phyloP scores from a whole-genome alignment of 345 rosid genomes.

The Pistacia atlantica region DNA sequence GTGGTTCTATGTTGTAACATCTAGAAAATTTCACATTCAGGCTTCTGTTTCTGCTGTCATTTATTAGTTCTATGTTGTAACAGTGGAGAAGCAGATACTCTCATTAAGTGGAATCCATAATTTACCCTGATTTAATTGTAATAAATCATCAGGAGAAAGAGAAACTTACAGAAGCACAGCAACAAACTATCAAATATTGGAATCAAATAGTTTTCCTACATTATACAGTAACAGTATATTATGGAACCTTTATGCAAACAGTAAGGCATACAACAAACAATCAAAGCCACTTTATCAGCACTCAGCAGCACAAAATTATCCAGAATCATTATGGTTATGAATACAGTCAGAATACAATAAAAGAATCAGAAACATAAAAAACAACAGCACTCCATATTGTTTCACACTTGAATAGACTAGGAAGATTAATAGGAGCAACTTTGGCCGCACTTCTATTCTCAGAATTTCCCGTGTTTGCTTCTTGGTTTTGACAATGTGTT shows the following conservation, averaged over 20 bases:
- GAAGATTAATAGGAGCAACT: conserved; percentile 17
- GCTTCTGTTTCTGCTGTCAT: background rate
- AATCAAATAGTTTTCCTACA: too few relatives aligned
- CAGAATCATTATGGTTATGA: conserved; percentile 13
- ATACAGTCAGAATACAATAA: conserved; percentile 29
- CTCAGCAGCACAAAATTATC: conserved; percentile 14
- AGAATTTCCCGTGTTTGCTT: background rate
- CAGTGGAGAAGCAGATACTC: background rate
- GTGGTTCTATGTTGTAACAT: background rate
- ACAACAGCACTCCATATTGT: conserved; percentile 27
- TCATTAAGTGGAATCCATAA: background rate
- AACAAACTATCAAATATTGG: too few relatives aligned
- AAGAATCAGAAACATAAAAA: conserved; percentile 38
- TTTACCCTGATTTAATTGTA: background rate
- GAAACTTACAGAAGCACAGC: background rate
- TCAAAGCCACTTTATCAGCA: conserved; percentile 22
- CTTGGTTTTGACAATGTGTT: background rate
- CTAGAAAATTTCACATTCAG: background rate
- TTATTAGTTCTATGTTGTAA: background rate
- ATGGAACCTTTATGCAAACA: background rate
- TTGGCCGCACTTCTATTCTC: conserved; percentile 3
- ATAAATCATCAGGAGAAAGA: background rate
- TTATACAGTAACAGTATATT: background rate
- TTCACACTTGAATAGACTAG: conserved; percentile 15
- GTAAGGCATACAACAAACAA: conserved; percentile 23